Conservation (phyloP, 148 eudicot genomes). For the Arbutus unedo region DNA sequence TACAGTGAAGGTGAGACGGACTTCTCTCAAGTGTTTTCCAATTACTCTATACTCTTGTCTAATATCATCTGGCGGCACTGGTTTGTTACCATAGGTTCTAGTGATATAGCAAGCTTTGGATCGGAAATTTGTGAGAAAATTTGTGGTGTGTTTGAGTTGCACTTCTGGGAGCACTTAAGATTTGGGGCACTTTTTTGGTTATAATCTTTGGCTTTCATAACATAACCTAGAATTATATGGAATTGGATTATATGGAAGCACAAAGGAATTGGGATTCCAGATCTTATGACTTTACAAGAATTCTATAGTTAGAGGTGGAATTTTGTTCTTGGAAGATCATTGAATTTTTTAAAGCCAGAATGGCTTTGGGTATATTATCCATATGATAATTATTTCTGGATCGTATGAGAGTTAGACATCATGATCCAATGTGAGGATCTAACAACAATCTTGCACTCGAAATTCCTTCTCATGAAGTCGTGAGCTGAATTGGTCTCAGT, state of each 20-base stretch:
- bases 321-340: neutral
- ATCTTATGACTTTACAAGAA: neutral
- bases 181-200: neutral
- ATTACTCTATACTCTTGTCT: neutral
- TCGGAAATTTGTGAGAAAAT: neutral
- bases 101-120: neutral
- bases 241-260: neutral
- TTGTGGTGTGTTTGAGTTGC: neutral
- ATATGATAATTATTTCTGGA: neutral
- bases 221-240: neutral
- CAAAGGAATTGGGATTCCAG: neutral
- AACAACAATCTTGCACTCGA: neutral
- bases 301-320: neutral
- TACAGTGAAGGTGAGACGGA: slow-evolving; percentile 70
- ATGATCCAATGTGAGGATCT: neutral
- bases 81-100: neutral
- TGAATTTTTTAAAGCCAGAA: neutral
- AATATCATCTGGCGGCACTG: neutral
- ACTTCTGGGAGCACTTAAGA: neutral
- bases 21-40: neutral
- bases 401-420: neutral
- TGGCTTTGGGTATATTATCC: too few relatives aligned
- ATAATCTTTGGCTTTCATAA: neutral
- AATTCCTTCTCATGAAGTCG: neutral
- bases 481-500: neutral